Percentiles rank a stretch among this genome's conserved stretches.
phyloP scores from a whole-genome alignment of 1,139 yeast genomes.

The Blastobotrys petasosporus region DNA sequence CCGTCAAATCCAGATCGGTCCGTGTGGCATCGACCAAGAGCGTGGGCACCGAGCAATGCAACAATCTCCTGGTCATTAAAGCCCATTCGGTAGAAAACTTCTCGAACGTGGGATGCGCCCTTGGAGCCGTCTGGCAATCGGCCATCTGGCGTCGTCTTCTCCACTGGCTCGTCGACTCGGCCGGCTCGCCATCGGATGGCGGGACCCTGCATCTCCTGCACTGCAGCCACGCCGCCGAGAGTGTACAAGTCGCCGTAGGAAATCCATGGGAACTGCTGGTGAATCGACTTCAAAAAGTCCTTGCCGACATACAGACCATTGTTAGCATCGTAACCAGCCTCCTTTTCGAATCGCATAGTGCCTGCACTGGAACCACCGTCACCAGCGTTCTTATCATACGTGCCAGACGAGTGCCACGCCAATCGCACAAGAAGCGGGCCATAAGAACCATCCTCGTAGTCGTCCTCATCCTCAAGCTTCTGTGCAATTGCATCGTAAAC shows the following conservation, averaged over 20 bases:
- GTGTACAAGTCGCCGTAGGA: conserved; percentile 88
- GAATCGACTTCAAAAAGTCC: conserved; percentile 57
- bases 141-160: conserved; percentile 56
- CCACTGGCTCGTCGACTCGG: conserved; percentile 43
- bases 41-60: conserved; percentile 71
- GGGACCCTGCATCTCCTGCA: conserved; percentile 87
- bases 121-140: conserved; percentile 62
- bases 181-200: conserved; percentile 85
- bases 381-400: conserved; percentile 51
- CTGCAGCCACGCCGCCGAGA: conserved; percentile 75
- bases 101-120: conserved; percentile 49
- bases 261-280: conserved; percentile 63
- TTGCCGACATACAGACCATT: conserved; percentile 65
- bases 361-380: conserved; percentile 83
- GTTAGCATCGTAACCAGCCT: conserved; percentile 64
- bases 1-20: conserved; percentile 64
- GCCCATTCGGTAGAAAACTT: conserved; percentile 55
- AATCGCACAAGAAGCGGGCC: conserved; percentile 63
- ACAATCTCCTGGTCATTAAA: conserved; percentile 60
- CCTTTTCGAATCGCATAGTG: conserved; percentile 68
- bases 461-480: conserved; percentile 67
- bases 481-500: conserved; percentile 77
- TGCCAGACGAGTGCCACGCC: conserved; percentile 75
- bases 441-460: conserved; percentile 67
- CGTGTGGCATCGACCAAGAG: conserved; percentile 70